Evolutionary conservation across 1,284 basidiomycete genomes (phyloP).

Genomic region (Sutorius eximius): DNA sequence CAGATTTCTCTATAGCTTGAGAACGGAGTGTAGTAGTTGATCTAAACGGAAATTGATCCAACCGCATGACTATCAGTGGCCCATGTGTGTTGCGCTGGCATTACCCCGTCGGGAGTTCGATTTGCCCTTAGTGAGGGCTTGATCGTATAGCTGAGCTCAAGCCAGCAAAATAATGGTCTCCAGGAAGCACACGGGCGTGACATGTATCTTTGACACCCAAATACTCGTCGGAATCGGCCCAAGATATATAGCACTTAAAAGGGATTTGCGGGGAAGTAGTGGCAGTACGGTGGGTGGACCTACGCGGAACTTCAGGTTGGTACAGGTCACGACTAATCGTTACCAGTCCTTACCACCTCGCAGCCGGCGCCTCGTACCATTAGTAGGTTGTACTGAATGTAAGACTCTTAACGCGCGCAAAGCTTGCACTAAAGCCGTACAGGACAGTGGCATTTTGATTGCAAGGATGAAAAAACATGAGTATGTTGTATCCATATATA

Average conservation of each 20-base stretch:
- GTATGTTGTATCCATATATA: not conserved
- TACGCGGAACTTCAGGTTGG: too few relatives aligned
- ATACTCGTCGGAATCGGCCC: not conserved
- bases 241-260: not conserved
- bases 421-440: too few relatives aligned
- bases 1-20: not conserved
- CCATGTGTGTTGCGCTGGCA: not conserved
- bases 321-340: too few relatives aligned
- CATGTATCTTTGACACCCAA: not conserved
- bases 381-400: too few relatives aligned
- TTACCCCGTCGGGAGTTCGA: not conserved
- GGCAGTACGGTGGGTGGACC: too few relatives aligned
- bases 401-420: too few relatives aligned
- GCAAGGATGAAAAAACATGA: not conserved
- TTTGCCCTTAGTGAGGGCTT: not conserved
- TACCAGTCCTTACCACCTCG: too few relatives aligned
- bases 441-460: not conserved
- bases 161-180: not conserved
- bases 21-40: not conserved
- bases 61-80: not conserved
- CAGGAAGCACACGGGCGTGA: not conserved
- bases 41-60: not conserved
- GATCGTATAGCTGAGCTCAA: not conserved
- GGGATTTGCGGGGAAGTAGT: not conserved
- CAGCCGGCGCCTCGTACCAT: too few relatives aligned